A percentile compares a stretch with the other conserved stretches of the same genome.
phyloP scores from a whole-genome alignment of 2,329 filamentous ascomycete species.

The Monosporascus sp. region DNA sequence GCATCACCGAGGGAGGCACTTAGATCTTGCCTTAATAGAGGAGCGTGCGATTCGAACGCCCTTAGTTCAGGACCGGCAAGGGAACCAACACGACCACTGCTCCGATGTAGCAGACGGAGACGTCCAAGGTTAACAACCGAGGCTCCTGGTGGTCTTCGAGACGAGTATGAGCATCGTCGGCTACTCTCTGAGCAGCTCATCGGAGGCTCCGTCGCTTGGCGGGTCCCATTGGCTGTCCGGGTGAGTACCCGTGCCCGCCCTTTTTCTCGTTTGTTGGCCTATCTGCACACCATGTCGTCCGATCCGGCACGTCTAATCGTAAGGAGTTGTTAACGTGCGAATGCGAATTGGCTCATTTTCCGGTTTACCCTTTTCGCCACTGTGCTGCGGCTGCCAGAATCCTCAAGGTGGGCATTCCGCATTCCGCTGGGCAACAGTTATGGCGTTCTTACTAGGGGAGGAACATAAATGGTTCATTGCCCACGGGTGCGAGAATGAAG shows the following conservation, averaged over 20 bases:
- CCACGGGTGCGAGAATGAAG: conserved; percentile 23
- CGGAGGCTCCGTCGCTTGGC: conserved; percentile 26
- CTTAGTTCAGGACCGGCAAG: conserved; percentile 32
- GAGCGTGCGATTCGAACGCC: conserved; percentile 1
- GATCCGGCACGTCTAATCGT: too few relatives aligned
- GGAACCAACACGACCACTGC: conserved; percentile 29
- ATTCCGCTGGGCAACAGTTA: background rate
- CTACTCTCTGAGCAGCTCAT: conserved; percentile 25
- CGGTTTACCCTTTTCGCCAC: conserved; percentile 20
- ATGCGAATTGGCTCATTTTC: conserved; percentile 23
- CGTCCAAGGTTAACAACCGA: conserved; percentile 20
- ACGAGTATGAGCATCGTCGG: conserved; percentile 24
- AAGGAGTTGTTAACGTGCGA: too few relatives aligned
- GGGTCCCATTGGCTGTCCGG: conserved; percentile 35
- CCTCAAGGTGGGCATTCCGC: conserved; percentile 13
- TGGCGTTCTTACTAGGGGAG: too few relatives aligned
- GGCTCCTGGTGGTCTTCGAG: conserved; percentile 25
- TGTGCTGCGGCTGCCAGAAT: conserved; percentile 22
- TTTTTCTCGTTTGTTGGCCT: conserved; percentile 16
- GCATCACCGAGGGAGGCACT: background rate
- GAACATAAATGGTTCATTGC: conserved; percentile 18
- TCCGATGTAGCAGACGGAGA: conserved; percentile 28
- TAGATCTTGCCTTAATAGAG: background rate
- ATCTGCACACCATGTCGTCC: too few relatives aligned
- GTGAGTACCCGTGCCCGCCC: conserved; percentile 25